Base-by-base conservation (phyloP, 306 rosid genomes). In the Prunus fruticosa region DNA sequence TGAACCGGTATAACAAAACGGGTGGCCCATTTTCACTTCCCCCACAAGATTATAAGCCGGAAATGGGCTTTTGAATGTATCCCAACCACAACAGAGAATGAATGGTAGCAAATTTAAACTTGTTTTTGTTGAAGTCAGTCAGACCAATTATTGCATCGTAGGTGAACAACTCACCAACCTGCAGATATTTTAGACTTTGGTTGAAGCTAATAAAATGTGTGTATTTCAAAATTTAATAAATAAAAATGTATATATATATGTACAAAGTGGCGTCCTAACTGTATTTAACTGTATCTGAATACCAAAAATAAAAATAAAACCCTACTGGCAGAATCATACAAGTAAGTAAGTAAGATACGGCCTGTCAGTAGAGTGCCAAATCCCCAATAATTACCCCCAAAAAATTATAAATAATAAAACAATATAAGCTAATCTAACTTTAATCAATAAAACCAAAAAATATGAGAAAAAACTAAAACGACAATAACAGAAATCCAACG, bases 401-500 rank as follows among this genome's bases (percentile, higher is more conserved):
- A n/a, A 52, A 61, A 19, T 14, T 10, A 15, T 23, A 2, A 27
- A 6, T 51, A 65, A 74, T 23, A 57, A 73, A 50, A 32, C 23
- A 41, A 64, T 2, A 0, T 30, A 15, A 13, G 1, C 19, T 12
- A 25, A 28, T 22, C 57, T 13, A 20, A 52, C 3, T 7, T 38
- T 50, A 62, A 14, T 23, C 20, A 30, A 15, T 58, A 6, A 34
- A 38, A 14, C 15, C 32, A 64, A 25, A 71, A 23, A 10, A 22
- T 32, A 11, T 38, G 32, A 81, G 32, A 46, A 71, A 65, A 30
- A 65, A 66, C 38, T 53, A 83, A 74, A 72, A 45, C 49, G 7
- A 23, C 8, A 72, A 23, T 0, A 79, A 62, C 14, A 64, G 76
- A 25, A 75, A 22, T 25, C 90, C 91, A 18, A 84, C 14, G 64